A percentile compares a stretch with the other conserved stretches of the same genome.
phyloP scores from a whole-genome alignment of 164 flowering plant species.

The Echeveria elegans region DNA sequence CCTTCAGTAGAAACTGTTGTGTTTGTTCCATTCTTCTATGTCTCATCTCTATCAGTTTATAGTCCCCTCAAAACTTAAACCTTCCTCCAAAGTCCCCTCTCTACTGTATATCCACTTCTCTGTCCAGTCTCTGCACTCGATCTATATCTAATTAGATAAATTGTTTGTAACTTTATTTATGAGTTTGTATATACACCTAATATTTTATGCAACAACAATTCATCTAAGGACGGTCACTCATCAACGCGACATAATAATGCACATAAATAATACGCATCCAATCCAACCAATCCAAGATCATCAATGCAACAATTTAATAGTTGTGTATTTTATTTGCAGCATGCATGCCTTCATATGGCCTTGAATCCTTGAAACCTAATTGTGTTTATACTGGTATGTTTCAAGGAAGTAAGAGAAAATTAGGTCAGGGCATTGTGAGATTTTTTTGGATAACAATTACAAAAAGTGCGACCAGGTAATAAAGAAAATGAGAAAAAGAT shows the following conservation, averaged over 20 bases:
- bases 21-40: background rate
- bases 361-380: no score
- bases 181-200: no score
- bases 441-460: background rate
- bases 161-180: no score
- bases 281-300: background rate
- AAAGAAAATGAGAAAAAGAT: background rate
- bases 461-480: background rate
- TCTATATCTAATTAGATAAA: no score
- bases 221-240: no score
- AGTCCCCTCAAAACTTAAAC: background rate
- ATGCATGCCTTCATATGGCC: background rate
- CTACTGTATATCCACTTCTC: background rate
- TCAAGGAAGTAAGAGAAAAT: background rate
- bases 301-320: background rate
- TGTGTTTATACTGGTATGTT: no score
- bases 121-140: background rate
- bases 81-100: background rate
- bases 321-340: background rate
- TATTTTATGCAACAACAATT: no score
- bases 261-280: background rate
- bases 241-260: no score
- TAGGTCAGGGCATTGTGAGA: background rate
- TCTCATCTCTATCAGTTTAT: slow-evolving; percentile 2
- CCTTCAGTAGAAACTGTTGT: background rate